Evolutionary conservation across 371 early-diverging fungal genomes (phyloP).

Genomic region (Mucor plumbeus): DNA sequence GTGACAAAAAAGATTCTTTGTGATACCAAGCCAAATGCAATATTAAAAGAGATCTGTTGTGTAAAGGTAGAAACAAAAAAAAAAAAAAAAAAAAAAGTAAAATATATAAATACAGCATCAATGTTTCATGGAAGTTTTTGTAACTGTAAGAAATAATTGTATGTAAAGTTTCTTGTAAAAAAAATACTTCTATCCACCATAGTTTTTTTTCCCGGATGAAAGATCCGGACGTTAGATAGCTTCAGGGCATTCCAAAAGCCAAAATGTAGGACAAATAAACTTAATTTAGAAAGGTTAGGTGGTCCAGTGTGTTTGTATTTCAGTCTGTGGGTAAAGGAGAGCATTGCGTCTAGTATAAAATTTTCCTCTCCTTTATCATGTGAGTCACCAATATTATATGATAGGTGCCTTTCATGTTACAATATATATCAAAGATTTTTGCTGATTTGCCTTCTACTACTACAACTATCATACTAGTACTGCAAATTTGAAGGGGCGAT

Average conservation of each 20-base stretch:
- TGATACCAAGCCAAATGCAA: neutral
- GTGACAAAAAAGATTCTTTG: slow-evolving; percentile 6
- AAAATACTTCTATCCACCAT: neutral
- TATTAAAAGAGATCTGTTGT: neutral
- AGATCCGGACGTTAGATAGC: slow-evolving; percentile 5
- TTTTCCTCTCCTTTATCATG: neutral
- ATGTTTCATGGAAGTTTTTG: neutral
- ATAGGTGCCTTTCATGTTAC: slow-evolving; percentile 1
- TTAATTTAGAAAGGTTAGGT: neutral
- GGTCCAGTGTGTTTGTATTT: neutral
- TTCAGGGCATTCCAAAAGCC: neutral
- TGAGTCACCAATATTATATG: slow-evolving; percentile 1
- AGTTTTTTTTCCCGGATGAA: neutral
- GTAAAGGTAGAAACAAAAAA: neutral
- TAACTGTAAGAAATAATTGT: neutral
- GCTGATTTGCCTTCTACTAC: no score
- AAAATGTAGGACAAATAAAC: slow-evolving; percentile 6
- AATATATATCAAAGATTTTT: neutral
- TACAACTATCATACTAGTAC: no score
- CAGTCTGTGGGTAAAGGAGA: slow-evolving; percentile 7
- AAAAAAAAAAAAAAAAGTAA: neutral
- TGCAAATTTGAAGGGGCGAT: neutral
- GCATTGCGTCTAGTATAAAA: neutral
- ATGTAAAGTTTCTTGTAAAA: neutral
- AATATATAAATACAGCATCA: neutral